Evolutionary conservation across 164 flowering plant species (phyloP).

Genomic region (Malania oleifera): DNA sequence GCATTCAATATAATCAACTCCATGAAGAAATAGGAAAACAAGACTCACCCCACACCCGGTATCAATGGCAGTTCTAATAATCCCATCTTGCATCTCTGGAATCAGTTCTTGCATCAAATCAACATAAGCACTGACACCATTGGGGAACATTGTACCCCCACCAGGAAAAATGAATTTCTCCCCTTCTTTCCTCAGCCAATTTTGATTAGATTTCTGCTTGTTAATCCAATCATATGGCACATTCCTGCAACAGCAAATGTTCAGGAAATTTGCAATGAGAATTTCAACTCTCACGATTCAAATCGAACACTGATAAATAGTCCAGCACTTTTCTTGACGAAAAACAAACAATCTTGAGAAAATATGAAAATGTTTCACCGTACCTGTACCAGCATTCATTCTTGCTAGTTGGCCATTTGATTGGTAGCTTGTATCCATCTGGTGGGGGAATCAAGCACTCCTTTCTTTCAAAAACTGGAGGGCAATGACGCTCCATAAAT

Average conservation of each 20-base stretch:
- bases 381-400: slow-evolving; percentile 98
- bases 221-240: slow-evolving; percentile 99
- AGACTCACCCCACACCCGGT: slow-evolving; percentile 98
- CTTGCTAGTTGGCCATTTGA: slow-evolving; percentile 91
- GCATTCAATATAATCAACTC: background rate
- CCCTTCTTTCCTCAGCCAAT: slow-evolving; percentile 89
- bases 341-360: background rate
- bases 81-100: slow-evolving; percentile 90
- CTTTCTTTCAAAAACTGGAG: slow-evolving; percentile 81
- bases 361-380: background rate
- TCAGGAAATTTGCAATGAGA: background rate
- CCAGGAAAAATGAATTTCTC: slow-evolving; percentile 96
- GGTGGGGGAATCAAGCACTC: slow-evolving; percentile 93
- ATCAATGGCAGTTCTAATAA: slow-evolving; percentile 89
- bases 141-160: slow-evolving; percentile 98
- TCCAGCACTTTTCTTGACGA: background rate
- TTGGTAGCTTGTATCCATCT: slow-evolving; percentile 85
- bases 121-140: slow-evolving; percentile 81
- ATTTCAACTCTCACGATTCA: background rate
- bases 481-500: slow-evolving; percentile 94
- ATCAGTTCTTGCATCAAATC: slow-evolving; percentile 88
- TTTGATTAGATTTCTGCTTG: slow-evolving; percentile 90
- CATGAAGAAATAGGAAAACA: background rate
- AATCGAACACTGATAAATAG: background rate
- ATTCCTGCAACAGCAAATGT: slow-evolving; percentile 48